A percentile compares a stretch with the other conserved stretches of the same genome.
Evolutionary conservation across 2,329 filamentous ascomycete genomes (phyloP).

Genomic region (Arthrobotrys pseudoclavata): DNA sequence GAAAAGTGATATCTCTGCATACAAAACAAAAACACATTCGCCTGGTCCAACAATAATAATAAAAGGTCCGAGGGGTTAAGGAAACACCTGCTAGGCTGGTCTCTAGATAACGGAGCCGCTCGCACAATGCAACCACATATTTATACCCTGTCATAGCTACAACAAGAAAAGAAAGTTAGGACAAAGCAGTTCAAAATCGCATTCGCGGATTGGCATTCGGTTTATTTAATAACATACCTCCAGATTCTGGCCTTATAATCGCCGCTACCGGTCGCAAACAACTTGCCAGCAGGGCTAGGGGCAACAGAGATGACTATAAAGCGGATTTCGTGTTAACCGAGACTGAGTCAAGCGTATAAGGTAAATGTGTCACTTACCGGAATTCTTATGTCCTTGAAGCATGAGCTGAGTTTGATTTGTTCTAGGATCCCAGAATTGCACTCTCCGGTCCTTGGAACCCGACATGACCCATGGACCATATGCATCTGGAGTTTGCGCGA

Average conservation of each 20-base stretch:
- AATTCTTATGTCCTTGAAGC: conserved; percentile 99
- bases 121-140: conserved; percentile 2
- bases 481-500: conserved; percentile 88
- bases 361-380: conserved; percentile 70
- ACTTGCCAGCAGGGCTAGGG: conserved; percentile 86
- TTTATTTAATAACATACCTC: conserved; percentile 66
- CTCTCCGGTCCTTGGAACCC: conserved; percentile 95
- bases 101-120: conserved; percentile 6
- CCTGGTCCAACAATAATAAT: conserved; percentile 53
- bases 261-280: conserved; percentile 95
- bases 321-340: conserved; percentile 31
- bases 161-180: conserved; percentile 15
- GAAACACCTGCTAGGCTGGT: conserved; percentile 15
- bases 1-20: conserved; percentile 50
- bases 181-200: background rate
- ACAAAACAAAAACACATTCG: conserved; percentile 38
- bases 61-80: conserved; percentile 23
- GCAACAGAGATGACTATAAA: conserved; percentile 89
- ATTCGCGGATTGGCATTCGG: background rate
- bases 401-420: conserved; percentile 96
- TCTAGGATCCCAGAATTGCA: conserved; percentile 98
- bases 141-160: conserved; percentile 53
- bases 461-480: conserved; percentile 91
- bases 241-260: conserved; percentile 98
- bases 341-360: conserved; percentile 14